Evolutionary conservation across 192 early-diverging fungal species (phyloP).

Genomic region (Neocallimastix lanati): DNA sequence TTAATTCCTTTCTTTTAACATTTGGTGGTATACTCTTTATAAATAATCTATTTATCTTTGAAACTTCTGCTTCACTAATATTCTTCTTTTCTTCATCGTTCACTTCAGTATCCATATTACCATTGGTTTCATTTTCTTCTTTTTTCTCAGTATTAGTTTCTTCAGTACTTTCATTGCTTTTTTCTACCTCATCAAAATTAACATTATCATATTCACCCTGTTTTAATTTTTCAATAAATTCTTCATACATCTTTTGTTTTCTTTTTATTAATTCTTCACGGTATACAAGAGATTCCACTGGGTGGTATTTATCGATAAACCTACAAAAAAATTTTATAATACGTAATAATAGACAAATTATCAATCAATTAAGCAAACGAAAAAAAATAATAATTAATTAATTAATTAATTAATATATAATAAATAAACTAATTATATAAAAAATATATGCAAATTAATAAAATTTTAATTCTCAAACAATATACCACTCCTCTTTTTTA

Average conservation of each 20-base stretch:
- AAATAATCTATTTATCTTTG: slow-evolving; percentile 39
- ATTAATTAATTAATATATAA: no score
- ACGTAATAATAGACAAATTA: no score
- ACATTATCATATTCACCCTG: not conserved
- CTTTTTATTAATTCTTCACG: not conserved
- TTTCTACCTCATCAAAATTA: not conserved
- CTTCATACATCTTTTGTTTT: not conserved
- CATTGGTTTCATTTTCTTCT: slow-evolving; percentile 6
- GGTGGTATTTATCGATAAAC: not conserved
- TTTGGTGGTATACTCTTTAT: slow-evolving; percentile 62
- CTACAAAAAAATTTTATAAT: not conserved
- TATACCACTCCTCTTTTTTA: not conserved
- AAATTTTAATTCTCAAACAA: no score
- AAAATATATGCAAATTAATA: no score
- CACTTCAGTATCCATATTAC: slow-evolving; percentile 1
- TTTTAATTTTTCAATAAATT: not conserved
- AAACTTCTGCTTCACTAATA: slow-evolving; percentile 1
- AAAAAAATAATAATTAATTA: no score
- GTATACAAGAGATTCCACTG: not conserved
- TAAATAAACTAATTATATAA: no score
- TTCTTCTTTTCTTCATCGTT: slow-evolving; percentile 12
- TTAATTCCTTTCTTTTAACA: slow-evolving; percentile 38
- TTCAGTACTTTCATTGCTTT: not conserved
- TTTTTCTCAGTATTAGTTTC: not conserved
- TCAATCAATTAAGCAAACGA: no score